These are phyloP conservation scores for Alternaria ethzedia DNA, from an alignment of 2,329 filamentous ascomycete species.

Conservation along the genomic window DNA sequence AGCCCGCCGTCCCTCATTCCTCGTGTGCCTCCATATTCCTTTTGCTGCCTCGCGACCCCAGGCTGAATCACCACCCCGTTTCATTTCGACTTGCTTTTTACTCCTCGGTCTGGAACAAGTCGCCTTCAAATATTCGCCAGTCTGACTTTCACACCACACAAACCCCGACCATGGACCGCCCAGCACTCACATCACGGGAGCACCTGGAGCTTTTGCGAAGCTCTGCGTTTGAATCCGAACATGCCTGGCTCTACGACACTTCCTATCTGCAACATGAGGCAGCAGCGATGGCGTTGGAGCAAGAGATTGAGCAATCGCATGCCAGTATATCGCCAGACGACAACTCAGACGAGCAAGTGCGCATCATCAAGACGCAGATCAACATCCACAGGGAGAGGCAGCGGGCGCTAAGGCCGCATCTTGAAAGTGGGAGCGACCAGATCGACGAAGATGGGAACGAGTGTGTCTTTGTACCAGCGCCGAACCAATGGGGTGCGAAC, in stretches of 20 bases:
- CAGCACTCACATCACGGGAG: constrained; percentile 33
- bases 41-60: constrained; percentile 1
- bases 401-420: constrained; percentile 41
- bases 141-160: neutral
- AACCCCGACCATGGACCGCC: constrained; percentile 33
- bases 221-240: constrained; percentile 47
- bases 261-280: constrained; percentile 46
- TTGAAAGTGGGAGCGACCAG: constrained; percentile 46
- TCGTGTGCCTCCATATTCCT: constrained; percentile 12
- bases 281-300: constrained; percentile 42
- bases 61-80: constrained; percentile 4
- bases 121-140: neutral
- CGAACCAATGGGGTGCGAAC: constrained; percentile 48
- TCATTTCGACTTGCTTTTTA: constrained; percentile 1
- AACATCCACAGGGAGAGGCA: constrained; percentile 45
- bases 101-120: constrained; percentile 1
- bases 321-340: constrained; percentile 45
- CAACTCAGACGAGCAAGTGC: constrained; percentile 44
- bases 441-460: constrained; percentile 46
- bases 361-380: constrained; percentile 45
- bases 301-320: constrained; percentile 40
- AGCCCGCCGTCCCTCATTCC: constrained; percentile 16
- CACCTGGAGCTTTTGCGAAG: constrained; percentile 45
- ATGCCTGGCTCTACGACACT: constrained; percentile 47
- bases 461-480: constrained; percentile 45